A percentile compares a stretch with the other conserved stretches of the same genome.
These are phyloP conservation scores for Gossypium rotundifolium DNA, from an alignment of 345 rosid genomes.

Conservation along the genomic window DNA sequence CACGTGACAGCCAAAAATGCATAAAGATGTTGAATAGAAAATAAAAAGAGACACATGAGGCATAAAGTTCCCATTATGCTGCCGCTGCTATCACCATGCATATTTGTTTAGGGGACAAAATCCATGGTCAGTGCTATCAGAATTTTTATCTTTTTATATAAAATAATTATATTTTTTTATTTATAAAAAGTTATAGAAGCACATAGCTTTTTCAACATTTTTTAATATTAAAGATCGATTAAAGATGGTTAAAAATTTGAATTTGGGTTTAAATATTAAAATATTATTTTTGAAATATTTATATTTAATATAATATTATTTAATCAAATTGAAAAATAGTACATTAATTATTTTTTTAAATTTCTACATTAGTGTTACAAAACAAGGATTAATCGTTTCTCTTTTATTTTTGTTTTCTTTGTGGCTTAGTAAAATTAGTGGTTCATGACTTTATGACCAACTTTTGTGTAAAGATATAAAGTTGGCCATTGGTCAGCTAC, in stretches of 20 bases:
- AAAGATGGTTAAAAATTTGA: background rate
- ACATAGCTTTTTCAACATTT: background rate
- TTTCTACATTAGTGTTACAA: no score
- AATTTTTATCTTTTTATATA: background rate
- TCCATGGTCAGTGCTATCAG: background rate
- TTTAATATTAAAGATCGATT: background rate
- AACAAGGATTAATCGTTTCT: no score
- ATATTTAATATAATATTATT: no score
- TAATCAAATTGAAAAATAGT: no score
- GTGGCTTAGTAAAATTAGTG: background rate
- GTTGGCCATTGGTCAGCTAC: background rate
- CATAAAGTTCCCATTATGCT: background rate
- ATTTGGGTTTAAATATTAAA: background rate
- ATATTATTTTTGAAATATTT: no score
- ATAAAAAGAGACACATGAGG: background rate
- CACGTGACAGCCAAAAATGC: background rate
- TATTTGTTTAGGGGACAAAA: background rate
- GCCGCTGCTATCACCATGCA: conserved; percentile 7
- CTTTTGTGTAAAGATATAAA: background rate
- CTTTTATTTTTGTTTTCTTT: background rate
- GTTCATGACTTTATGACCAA: background rate
- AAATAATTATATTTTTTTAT: no score
- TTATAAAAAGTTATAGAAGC: background rate
- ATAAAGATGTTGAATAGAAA: background rate
- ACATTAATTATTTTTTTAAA: no score